phyloP scores from a whole-genome alignment of 441 rosid genomes.

The Metrosideros polymorpha region DNA sequence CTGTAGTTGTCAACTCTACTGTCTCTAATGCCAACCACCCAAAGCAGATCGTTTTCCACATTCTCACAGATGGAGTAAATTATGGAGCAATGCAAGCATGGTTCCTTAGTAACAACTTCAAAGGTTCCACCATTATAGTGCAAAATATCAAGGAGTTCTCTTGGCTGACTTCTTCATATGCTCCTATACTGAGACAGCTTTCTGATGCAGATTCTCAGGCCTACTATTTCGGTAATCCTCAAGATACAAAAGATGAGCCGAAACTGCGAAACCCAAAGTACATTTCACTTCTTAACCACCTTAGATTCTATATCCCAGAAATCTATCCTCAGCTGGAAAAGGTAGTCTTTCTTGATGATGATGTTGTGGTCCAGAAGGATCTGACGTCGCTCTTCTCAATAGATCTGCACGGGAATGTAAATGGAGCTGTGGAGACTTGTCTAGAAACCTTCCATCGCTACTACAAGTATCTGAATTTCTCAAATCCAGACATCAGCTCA shows the following conservation, averaged over 20 bases:
- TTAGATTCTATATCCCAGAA: constrained; percentile 88
- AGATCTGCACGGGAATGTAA: constrained; percentile 89
- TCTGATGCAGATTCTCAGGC: constrained; percentile 20
- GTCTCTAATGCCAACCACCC: constrained; percentile 81
- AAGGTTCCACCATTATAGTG: constrained; percentile 70
- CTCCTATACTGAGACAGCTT: constrained; percentile 66
- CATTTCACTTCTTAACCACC: constrained; percentile 68
- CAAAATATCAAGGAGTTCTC: constrained; percentile 62
- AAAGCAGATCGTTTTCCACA: constrained; percentile 84
- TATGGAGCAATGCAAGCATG: constrained; percentile 91
- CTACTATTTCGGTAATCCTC: background rate
- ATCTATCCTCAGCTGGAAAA: constrained; percentile 88
- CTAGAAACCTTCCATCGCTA: constrained; percentile 88
- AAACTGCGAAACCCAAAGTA: constrained; percentile 61
- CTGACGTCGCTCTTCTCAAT: constrained; percentile 69
- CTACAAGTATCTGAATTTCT: constrained; percentile 91
- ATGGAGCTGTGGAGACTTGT: constrained; percentile 98
- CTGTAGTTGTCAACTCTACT: constrained; percentile 81
- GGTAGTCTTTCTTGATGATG: constrained; percentile 84
- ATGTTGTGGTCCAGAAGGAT: constrained; percentile 94
- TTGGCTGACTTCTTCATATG: constrained; percentile 77
- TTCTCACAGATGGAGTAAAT: constrained; percentile 64
- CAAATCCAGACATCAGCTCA: constrained; percentile 73
- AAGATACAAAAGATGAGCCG: constrained; percentile 25
- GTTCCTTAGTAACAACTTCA: constrained; percentile 68